Base-by-base conservation (phyloP, 2,329 filamentous ascomycete genomes). In the Ustilaginoidea virens region DNA sequence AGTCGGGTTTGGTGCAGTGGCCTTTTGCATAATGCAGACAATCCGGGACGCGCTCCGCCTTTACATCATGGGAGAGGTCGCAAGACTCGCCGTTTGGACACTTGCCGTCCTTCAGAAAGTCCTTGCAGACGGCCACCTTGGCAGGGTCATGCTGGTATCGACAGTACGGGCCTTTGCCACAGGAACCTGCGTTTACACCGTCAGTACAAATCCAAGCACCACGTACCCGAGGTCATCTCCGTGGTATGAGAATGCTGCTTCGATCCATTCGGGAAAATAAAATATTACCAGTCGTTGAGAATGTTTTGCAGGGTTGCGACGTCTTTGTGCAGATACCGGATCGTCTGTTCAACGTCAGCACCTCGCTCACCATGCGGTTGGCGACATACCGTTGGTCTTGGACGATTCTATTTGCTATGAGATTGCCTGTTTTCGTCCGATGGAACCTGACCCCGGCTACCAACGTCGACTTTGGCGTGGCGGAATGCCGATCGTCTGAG, bases 11-110 rank as follows among this genome's bases (percentile, higher is more conserved):
- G 44, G 77, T 78, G 62, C 90, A 96, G 48, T 83, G 80, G 46
- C 85, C 85, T 51, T 80, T 80, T 51, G 83, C 70, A 60, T 83
- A 93, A 60, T 94, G 85, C 51, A 90, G 57, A 61, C 90, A 96
- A 36, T 79, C 71, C 33, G 90, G 86, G 31, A 80, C 80, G 55
- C 87, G 80, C 53, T 94, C 70, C 39, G 83, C 71, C 31, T 69
- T 80, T 38, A 81, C 62, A 27, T 90, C 76, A 66, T 96, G 90
- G 38, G 86, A 93, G 35, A 96, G 68, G 55, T 92, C 81, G 66
- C 90, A 98, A 45, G 66, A 66, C 46, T 77, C 69, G 55, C 83
- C 83, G 51, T 71, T 70, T 42, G 63, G 59, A 59, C 90, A 98
- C 44, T 68, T 64, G 47, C 80, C 78, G 48, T 79, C 85, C 46